Base-by-base conservation (phyloP, 345 rosid genomes). In the Crucihimalaya himalaica region DNA sequence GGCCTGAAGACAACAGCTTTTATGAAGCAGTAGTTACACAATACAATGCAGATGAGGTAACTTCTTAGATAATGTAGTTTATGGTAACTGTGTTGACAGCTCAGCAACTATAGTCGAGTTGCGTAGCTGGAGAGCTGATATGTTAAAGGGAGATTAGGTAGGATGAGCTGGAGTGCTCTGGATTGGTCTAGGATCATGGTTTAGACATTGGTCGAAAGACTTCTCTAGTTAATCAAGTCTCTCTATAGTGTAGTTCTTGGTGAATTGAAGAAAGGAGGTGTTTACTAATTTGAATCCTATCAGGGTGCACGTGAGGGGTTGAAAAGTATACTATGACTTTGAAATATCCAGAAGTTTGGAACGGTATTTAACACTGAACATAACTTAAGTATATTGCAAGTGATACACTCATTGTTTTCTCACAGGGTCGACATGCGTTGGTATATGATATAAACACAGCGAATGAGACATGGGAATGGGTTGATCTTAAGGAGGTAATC, bases 381-480 rank as follows among this genome's bases (percentile, higher is more conserved):
- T 56, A 28, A 9, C 73, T 19, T 42, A 57, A 29, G 45, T 42
- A 45, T 39, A 35, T n/a, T 51, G 9, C 14, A 59, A 20, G 20
- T 46, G 31, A 58, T 65, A 27, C 46, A 39, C 31, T 50, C 35
- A 4, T 70, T 73, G 40, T 57, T 34, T 55, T 73, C 68, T 75
- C 10, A 16, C 85, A 91, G 98, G 97, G 88, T 9, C 80, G 84
- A 11, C 98, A 94, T 83, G 88, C 92, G 63, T 76, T 94, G 81
- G 95, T 89, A 63, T 94, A 94, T 83, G 97, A 91, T 73, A 81
- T 84, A 51, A 73, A 80, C 74, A 83, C 89, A 1, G 66, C 71
- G 32, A 83, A 78, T 58, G 96, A 88, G 79, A 87, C 98, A 16
- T 89, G 95, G 96, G 98, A 94, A 77, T 94, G 97, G 98, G 96